Percentiles rank a stretch among this genome's conserved stretches.
Conservation (phyloP, 2,329 filamentous ascomycete species). For the Coniochaeta ligniaria region DNA sequence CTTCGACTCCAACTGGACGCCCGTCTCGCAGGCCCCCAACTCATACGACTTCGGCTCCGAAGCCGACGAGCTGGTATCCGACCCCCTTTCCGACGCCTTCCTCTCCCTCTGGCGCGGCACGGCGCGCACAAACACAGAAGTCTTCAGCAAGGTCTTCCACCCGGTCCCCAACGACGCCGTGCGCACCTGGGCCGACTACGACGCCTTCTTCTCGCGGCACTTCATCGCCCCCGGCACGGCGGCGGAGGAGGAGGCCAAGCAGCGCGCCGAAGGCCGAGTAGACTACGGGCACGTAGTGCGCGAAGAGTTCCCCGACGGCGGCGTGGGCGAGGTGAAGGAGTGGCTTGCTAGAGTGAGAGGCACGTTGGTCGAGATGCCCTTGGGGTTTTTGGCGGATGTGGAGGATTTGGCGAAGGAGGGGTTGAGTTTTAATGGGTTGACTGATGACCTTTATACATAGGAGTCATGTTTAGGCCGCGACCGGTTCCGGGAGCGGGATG, state of each 20-base stretch:
- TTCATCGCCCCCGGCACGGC: constrained; percentile 51
- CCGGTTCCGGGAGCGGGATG: background rate
- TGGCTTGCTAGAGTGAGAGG: constrained; percentile 60
- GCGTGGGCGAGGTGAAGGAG: constrained; percentile 66
- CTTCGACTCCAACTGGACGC: constrained; percentile 68
- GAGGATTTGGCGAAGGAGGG: constrained; percentile 83
- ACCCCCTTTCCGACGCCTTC: constrained; percentile 66
- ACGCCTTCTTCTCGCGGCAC: constrained; percentile 60
- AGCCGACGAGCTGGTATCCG: constrained; percentile 61
- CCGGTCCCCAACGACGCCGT: constrained; percentile 64
- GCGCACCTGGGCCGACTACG: constrained; percentile 65
- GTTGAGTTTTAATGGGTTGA: constrained; percentile 62
- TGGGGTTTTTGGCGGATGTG: constrained; percentile 74
- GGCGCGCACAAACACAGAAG: constrained; percentile 70
- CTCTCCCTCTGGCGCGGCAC: constrained; percentile 64
- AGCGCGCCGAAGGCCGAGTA: constrained; percentile 52
- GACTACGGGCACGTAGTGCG: constrained; percentile 83
- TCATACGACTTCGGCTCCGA: constrained; percentile 64
- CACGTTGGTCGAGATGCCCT: constrained; percentile 80
- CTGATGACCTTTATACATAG: constrained; percentile 64
- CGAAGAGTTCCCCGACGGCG: constrained; percentile 59
- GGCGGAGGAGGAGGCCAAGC: constrained; percentile 30
- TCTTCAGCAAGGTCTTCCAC: constrained; percentile 78
- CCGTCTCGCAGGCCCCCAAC: constrained; percentile 61
- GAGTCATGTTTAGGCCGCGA: background rate